Conservation (phyloP, 2,329 filamentous ascomycete species). For the Ascochyta koolunga region DNA sequence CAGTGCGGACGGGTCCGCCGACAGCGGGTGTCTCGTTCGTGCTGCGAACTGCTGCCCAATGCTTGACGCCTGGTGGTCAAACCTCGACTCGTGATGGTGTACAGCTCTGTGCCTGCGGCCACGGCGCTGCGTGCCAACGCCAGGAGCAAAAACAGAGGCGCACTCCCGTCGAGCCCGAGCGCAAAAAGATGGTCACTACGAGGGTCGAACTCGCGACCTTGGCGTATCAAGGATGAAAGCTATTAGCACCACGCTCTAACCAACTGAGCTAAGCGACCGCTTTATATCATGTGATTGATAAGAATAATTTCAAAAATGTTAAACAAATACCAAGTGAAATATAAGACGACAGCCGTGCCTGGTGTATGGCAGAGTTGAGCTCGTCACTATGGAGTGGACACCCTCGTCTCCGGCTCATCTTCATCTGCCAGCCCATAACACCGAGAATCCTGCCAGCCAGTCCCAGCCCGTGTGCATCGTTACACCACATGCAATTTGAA, state of each 20-base stretch:
- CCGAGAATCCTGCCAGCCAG: neutral
- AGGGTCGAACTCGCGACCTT: conserved; percentile 25
- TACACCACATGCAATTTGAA: conserved; percentile 15
- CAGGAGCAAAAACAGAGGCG: neutral
- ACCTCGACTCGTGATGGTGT: neutral
- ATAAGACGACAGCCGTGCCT: too few relatives aligned
- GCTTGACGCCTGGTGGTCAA: neutral
- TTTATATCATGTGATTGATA: neutral
- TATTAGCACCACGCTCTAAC: conserved; percentile 26
- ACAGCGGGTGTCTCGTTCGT: conserved; percentile 7
- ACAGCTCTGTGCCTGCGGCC: neutral
- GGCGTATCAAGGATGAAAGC: conserved; percentile 19
- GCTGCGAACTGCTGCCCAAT: conserved; percentile 21
- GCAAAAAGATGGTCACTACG: conserved; percentile 19
- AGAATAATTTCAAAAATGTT: too few relatives aligned
- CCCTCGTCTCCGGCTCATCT: too few relatives aligned
- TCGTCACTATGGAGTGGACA: too few relatives aligned
- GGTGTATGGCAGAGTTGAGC: too few relatives aligned
- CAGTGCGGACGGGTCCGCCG: conserved; percentile 19
- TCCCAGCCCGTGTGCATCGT: conserved; percentile 11
- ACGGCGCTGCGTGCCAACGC: too few relatives aligned
- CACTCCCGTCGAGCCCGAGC: neutral
- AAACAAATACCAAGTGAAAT: too few relatives aligned
- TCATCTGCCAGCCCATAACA: too few relatives aligned
- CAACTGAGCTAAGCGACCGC: conserved; percentile 23